phyloP scores from a whole-genome alignment of 2,329 filamentous ascomycete genomes.

The Ophiosphaerella korrae region DNA sequence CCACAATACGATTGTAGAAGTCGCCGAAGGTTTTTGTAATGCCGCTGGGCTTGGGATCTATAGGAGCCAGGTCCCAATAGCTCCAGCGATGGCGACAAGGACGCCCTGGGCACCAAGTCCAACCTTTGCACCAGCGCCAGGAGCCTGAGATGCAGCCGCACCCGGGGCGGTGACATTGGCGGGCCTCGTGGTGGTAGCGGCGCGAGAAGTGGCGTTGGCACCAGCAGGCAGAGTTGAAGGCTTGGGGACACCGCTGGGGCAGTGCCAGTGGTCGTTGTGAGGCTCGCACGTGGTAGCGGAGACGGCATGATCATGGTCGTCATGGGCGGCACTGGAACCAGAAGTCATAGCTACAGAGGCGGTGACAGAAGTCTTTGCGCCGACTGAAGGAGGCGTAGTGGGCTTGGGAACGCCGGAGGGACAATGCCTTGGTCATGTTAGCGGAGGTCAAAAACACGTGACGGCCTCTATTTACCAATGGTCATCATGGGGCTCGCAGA shows the following conservation, averaged over 20 bases:
- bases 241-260: constrained; percentile 30
- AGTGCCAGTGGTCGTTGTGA: constrained; percentile 36
- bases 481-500: constrained; percentile 30
- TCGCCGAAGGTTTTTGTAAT: too few relatives aligned
- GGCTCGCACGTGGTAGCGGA: constrained; percentile 35
- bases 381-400: constrained; percentile 14
- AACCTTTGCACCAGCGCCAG: constrained; percentile 9
- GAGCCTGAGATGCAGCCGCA: constrained; percentile 9
- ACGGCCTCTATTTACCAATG: constrained; percentile 22
- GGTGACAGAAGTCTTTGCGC: neutral
- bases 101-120: constrained; percentile 1
- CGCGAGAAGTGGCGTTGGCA: constrained; percentile 13
- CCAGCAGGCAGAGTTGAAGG: constrained; percentile 24
- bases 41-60: neutral
- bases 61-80: constrained; percentile 13
- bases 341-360: constrained; percentile 10
- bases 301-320: constrained; percentile 28
- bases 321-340: constrained; percentile 18
- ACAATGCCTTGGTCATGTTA: constrained; percentile 21
- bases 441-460: neutral
- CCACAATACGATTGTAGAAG: too few relatives aligned
- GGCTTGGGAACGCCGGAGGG: constrained; percentile 22
- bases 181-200: constrained; percentile 6
- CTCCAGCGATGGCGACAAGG: constrained; percentile 6
- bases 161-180: constrained; percentile 2